Evolutionary conservation across 1,284 basidiomycete genomes (phyloP).

Genomic region (Xerocomus nothofagi): DNA sequence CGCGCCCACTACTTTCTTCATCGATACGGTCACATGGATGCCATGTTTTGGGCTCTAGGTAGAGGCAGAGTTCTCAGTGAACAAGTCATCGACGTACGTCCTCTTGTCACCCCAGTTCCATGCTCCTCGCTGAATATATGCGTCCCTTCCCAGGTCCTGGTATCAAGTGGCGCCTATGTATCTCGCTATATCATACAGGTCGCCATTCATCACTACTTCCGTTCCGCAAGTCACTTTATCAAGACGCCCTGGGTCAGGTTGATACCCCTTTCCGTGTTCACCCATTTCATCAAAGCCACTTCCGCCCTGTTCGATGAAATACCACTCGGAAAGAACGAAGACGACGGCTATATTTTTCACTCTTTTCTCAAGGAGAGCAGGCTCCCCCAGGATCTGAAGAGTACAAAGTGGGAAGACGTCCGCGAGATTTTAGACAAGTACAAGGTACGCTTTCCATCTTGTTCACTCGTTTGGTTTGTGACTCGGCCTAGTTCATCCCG

Average conservation of each 20-base stretch:
- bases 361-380: constrained; percentile 67
- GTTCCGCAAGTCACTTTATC: constrained; percentile 66
- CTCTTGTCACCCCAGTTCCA: not conserved
- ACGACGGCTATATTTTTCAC: constrained; percentile 66
- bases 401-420: constrained; percentile 60
- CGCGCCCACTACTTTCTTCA: constrained; percentile 72
- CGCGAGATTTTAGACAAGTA: constrained; percentile 66
- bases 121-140: constrained; percentile 23
- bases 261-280: constrained; percentile 57
- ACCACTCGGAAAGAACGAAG: constrained; percentile 66
- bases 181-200: constrained; percentile 76
- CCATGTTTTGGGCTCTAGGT: constrained; percentile 68
- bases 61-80: constrained; percentile 64
- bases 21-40: constrained; percentile 66
- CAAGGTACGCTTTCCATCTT: constrained; percentile 45
- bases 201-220: constrained; percentile 74
- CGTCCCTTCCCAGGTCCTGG: constrained; percentile 52
- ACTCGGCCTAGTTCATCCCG: constrained; percentile 62
- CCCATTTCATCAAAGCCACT: constrained; percentile 60
- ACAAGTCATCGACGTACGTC: constrained; percentile 67
- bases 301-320: constrained; percentile 61
- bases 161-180: constrained; percentile 70
- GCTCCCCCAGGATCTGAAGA: constrained; percentile 52
- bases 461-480: constrained; percentile 13
- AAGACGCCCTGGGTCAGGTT: constrained; percentile 70